These are phyloP conservation scores for Ophiorrhiza pumila DNA, from an alignment of 257 asterid genomes.

Conservation along the genomic window DNA sequence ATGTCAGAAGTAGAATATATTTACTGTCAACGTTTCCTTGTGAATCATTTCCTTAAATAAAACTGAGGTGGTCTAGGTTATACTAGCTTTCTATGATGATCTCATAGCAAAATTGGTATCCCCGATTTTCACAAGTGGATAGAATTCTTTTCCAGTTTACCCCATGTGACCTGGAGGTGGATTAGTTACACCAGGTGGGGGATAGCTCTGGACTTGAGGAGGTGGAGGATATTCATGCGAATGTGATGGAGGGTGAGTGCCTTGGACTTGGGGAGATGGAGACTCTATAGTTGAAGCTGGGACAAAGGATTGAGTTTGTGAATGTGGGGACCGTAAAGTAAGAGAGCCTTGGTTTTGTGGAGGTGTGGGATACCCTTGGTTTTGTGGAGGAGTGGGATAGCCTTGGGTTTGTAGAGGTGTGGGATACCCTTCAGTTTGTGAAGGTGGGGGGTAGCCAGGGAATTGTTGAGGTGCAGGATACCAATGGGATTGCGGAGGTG, in stretches of 20 bases:
- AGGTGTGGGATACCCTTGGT: constrained; percentile 9
- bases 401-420: neutral
- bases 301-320: too few species aligned
- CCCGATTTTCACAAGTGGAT: neutral
- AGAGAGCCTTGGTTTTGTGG: constrained; percentile 4
- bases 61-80: neutral
- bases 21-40: neutral
- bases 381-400: constrained; percentile 14
- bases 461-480: constrained; percentile 3
- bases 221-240: constrained; percentile 1
- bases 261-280: constrained; percentile 13
- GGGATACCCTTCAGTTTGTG: neutral
- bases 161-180: neutral
- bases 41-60: too few species aligned
- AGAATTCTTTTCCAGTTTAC: neutral
- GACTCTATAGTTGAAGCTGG: neutral
- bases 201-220: constrained; percentile 13
- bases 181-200: constrained; percentile 16
- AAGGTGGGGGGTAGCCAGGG: neutral
- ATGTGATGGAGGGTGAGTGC: neutral
- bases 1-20: neutral
- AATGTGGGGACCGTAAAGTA: too few species aligned
- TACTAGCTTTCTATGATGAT: neutral
- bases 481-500: constrained; percentile 12
- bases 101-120: neutral